These are phyloP conservation scores for Scheffersomyces lignicola DNA, from an alignment of 1,139 yeast genomes.

Conservation along the genomic window DNA sequence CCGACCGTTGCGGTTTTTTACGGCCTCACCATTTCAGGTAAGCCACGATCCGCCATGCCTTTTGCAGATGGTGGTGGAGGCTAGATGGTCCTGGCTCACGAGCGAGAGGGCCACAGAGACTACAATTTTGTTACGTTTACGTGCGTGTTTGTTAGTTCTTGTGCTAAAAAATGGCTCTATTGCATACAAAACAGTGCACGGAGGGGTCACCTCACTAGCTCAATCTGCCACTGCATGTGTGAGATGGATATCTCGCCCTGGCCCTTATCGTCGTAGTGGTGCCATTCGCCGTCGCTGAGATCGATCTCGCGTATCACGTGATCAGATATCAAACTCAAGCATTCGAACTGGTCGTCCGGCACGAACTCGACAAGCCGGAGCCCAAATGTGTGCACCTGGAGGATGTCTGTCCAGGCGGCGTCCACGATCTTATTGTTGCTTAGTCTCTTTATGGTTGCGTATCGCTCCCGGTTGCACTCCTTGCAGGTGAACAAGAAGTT, in stretches of 20 bases:
- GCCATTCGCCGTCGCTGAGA: constrained; percentile 79
- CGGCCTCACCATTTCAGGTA: too few species aligned
- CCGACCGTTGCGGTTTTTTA: too few species aligned
- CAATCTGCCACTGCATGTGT: constrained; percentile 53
- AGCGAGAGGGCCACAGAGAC: too few species aligned
- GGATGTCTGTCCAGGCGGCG: constrained; percentile 36
- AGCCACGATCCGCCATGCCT: too few species aligned
- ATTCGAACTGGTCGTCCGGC: constrained; percentile 66
- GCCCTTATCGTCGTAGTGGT: constrained; percentile 82
- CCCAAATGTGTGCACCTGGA: constrained; percentile 82
- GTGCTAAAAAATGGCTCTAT: too few species aligned
- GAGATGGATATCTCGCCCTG: constrained; percentile 74
- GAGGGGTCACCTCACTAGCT: constrained; percentile 6
- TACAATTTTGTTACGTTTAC: too few species aligned
- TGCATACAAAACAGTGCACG: too few species aligned
- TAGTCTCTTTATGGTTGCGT: constrained; percentile 33
- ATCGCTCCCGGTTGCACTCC: constrained; percentile 47
- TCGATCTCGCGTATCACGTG: constrained; percentile 61
- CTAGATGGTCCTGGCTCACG: too few species aligned
- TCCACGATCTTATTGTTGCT: constrained; percentile 18
- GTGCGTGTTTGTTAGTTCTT: too few species aligned
- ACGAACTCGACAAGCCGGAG: constrained; percentile 63
- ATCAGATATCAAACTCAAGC: constrained; percentile 51
- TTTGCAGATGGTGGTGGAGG: too few species aligned
- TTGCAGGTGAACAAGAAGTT: constrained; percentile 75